Conservation (phyloP, 129 eudicot genomes). For the Centrapalus pauciflorus region DNA sequence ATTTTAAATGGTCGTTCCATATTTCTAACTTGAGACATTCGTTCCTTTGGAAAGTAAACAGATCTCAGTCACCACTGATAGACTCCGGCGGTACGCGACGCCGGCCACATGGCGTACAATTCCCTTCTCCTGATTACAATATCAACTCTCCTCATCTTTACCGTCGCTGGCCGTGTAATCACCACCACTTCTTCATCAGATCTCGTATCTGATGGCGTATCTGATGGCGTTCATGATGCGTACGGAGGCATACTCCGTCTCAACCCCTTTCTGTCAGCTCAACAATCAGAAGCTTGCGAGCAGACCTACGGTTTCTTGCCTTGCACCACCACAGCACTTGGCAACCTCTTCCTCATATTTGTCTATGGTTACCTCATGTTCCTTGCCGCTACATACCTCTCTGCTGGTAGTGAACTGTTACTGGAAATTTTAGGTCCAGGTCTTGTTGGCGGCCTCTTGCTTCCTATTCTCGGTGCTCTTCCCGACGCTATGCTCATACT, state of each 20-base stretch:
- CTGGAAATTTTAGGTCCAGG: slow-evolving; percentile 85
- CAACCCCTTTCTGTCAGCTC: slow-evolving; percentile 28
- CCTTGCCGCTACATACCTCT: slow-evolving; percentile 64
- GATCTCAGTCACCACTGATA: slow-evolving; percentile 5
- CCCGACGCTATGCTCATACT: slow-evolving; percentile 88
- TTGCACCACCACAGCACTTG: slow-evolving; percentile 55
- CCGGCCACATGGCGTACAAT: slow-evolving; percentile 20
- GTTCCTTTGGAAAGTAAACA: background rate
- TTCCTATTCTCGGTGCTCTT: slow-evolving; percentile 79
- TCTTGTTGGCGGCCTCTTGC: slow-evolving; percentile 69
- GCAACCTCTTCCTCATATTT: slow-evolving; percentile 54
- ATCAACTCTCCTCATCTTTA: slow-evolving; percentile 30
- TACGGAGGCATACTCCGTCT: slow-evolving; percentile 20
- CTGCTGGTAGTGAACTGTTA: slow-evolving; percentile 65
- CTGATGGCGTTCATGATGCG: slow-evolving; percentile 42
- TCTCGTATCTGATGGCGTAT: slow-evolving; percentile 55
- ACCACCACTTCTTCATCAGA: slow-evolving; percentile 29
- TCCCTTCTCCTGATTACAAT: slow-evolving; percentile 23
- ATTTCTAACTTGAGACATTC: background rate
- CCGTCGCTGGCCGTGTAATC: slow-evolving; percentile 36
- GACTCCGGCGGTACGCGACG: background rate
- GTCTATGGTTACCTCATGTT: slow-evolving; percentile 80
- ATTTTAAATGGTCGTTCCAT: too few relatives aligned
- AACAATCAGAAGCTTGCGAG: slow-evolving; percentile 45
- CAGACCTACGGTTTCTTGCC: slow-evolving; percentile 79